phyloP scores from a whole-genome alignment of 257 asterid genomes.

The Striga asiatica region DNA sequence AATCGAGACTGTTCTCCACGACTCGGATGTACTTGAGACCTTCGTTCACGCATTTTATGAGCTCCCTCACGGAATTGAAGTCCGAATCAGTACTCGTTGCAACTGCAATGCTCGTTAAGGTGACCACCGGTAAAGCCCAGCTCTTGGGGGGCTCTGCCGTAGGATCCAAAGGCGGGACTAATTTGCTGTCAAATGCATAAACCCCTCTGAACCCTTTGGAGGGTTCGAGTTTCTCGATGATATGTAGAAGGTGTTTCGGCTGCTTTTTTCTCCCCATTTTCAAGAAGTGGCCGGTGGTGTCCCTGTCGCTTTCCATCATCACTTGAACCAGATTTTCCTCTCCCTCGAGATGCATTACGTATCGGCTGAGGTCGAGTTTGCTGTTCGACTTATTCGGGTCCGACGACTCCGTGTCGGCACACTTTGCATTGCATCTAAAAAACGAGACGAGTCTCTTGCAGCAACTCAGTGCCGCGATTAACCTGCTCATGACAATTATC shows the following conservation, averaged over 20 bases:
- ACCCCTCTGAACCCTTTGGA: neutral
- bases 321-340: conserved; percentile 53
- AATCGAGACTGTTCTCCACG: conserved; percentile 13
- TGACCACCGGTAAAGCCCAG: conserved; percentile 20
- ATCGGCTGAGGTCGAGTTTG: conserved; percentile 38
- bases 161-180: neutral
- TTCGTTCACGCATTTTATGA: conserved; percentile 16
- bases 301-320: conserved; percentile 44
- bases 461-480: neutral
- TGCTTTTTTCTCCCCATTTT: conserved; percentile 46
- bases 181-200: neutral
- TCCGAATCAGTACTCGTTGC: conserved; percentile 18
- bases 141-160: conserved; percentile 16
- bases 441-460: neutral
- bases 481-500: neutral
- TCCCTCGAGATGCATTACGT: conserved; percentile 68
- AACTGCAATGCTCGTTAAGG: conserved; percentile 23
- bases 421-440: neutral
- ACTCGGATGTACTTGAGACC: conserved; percentile 14
- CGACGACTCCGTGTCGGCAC: neutral
- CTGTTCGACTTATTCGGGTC: conserved; percentile 18
- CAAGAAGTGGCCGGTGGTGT: conserved; percentile 45
- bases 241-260: conserved; percentile 21
- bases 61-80: neutral
- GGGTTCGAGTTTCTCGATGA: neutral